Evolutionary conservation across 345 rosid species (phyloP), one percentile per base, ranked within the genome.

Genomic region (Clausena lansium): DNA sequence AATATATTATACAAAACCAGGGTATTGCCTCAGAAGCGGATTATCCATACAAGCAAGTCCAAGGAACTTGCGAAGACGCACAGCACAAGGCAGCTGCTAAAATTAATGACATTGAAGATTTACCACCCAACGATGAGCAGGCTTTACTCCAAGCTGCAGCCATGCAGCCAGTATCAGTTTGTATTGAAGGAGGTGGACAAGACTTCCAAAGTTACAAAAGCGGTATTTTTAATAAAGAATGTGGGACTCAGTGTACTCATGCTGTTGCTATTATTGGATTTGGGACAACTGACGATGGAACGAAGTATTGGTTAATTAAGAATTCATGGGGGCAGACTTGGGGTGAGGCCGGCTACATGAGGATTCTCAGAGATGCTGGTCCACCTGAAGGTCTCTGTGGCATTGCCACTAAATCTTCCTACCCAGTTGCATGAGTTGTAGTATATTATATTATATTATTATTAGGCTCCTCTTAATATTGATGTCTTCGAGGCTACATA

Each of bases 281-380:
- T 33, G 89, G 93, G 15, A 78, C 19, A 11, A 76, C 64, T 58
- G 70, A 36, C 32, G 88, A 83, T 6, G 79, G 84, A 15, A n/a
- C n/a, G n/a, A 71, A 89, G 38, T 89, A 84, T 50, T 91, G 93
- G 91, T 24, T 89, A 50, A 57, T 89, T 36, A 89, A 84, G 71
- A 91, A 91, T 39, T 89, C 94, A 6, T 91, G 91, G 92, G 91
- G 88, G 0, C 2, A 19, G 55, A 74, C 20, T 2, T 90, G 89
- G 90, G 94, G 90, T 25, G 91, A 89, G 68, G 11, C 63, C n/a
- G 93, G 91, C 35, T 88, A 83, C 70, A 83, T 88, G 81, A 88
- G 84, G 75, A 81, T 91, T 60, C 71, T 59, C 39, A 86, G 93
- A 77, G 85, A 72, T 63, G 76, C 59, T 11, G 47, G 4, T 0